phyloP scores from a whole-genome alignment of 1,284 basidiomycete species.

The Thelephora terrestris region DNA sequence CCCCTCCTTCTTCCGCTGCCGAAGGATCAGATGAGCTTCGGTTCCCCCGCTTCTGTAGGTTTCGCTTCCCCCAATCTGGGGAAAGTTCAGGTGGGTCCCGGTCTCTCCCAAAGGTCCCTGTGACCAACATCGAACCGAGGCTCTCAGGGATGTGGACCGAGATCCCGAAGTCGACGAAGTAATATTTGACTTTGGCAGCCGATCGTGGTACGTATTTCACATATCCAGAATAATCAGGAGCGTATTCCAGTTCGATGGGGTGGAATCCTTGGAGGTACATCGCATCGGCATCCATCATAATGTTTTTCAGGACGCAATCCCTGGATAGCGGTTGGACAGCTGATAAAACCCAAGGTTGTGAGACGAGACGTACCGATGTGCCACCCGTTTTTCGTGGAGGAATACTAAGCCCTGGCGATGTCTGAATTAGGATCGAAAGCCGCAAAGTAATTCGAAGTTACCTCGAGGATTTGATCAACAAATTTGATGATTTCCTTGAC shows the following conservation, averaged over 20 bases:
- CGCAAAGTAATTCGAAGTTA: slow-evolving; percentile 3
- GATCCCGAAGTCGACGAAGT: slow-evolving; percentile 10
- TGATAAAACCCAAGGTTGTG: neutral
- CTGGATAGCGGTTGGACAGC: slow-evolving; percentile 14
- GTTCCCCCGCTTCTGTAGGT: too few relatives aligned
- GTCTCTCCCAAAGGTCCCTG: slow-evolving; percentile 13
- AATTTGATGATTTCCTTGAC: slow-evolving; percentile 21
- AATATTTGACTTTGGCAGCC: slow-evolving; percentile 19
- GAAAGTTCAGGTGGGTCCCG: slow-evolving; percentile 21
- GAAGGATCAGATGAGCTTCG: too few relatives aligned
- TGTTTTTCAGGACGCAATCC: slow-evolving; percentile 24
- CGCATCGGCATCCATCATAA: slow-evolving; percentile 25
- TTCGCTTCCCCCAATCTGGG: too few relatives aligned
- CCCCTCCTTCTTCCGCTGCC: too few relatives aligned
- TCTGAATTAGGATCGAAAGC: neutral
- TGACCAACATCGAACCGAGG: too few relatives aligned
- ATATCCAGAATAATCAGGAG: slow-evolving; percentile 9
- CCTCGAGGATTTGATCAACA: slow-evolving; percentile 21
- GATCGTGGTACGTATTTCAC: slow-evolving; percentile 18
- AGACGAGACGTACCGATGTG: slow-evolving; percentile 13
- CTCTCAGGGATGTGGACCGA: neutral
- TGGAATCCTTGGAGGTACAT: slow-evolving; percentile 20
- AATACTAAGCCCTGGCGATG: slow-evolving; percentile 14
- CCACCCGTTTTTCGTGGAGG: slow-evolving; percentile 16
- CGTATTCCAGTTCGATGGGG: slow-evolving; percentile 12